Percentiles rank a stretch among this genome's conserved stretches.
These are phyloP conservation scores for Thalassiosira mediterranea DNA, from an alignment of 352 stramenopile species.

Conservation along the genomic window DNA sequence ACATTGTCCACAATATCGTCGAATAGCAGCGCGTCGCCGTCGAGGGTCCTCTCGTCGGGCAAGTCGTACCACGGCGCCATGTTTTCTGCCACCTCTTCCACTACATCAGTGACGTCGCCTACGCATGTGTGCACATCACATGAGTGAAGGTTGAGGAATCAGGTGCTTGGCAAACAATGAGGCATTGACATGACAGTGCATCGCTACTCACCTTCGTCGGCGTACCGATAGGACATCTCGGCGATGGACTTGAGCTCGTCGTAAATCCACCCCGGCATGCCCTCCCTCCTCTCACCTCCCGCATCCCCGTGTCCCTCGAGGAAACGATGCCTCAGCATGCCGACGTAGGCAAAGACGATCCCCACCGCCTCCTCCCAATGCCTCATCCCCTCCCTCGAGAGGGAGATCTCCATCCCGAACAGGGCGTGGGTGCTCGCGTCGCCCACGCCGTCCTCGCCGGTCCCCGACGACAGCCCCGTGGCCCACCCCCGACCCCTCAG, in stretches of 20 bases:
- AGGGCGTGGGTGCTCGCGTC: constrained; percentile 71
- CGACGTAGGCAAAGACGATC: constrained; percentile 78
- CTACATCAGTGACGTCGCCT: constrained; percentile 72
- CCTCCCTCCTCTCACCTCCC: constrained; percentile 25
- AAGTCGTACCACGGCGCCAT: constrained; percentile 63
- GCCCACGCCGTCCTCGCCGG: constrained; percentile 69
- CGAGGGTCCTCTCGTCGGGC: constrained; percentile 71
- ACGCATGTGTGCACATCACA: too few relatives aligned
- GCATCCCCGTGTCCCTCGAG: constrained; percentile 41
- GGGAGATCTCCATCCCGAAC: constrained; percentile 69
- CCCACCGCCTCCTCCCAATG: constrained; percentile 70
- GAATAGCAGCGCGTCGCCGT: constrained; percentile 71
- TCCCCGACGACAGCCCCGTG: constrained; percentile 62
- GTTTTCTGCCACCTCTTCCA: constrained; percentile 70
- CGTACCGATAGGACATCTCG: constrained; percentile 71
- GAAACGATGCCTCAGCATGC: constrained; percentile 67
- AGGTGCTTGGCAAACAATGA: too few relatives aligned
- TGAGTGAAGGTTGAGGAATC: too few relatives aligned
- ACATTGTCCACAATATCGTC: constrained; percentile 61
- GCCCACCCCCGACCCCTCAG: constrained; percentile 72
- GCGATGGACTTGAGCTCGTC: constrained; percentile 73
- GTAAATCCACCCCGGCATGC: constrained; percentile 72
- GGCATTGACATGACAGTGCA: too few relatives aligned
- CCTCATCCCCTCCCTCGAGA: constrained; percentile 68
- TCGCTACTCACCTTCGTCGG: constrained; percentile 71